These are phyloP conservation scores for Amylocystis lapponica DNA, from an alignment of 768 basidiomycete genomes.

Conservation along the genomic window DNA sequence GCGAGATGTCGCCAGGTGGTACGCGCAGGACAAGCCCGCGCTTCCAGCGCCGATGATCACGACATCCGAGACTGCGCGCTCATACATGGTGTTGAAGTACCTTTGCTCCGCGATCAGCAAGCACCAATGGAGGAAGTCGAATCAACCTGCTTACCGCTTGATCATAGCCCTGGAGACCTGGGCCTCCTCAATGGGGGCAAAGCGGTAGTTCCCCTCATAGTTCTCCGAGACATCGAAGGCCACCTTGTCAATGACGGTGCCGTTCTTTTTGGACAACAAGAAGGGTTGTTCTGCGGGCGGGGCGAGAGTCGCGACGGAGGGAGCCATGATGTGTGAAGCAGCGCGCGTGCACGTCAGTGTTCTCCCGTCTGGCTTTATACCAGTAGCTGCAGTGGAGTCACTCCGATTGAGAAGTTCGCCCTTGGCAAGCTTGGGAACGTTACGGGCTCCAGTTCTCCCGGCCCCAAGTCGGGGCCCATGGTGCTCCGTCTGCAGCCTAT, in stretches of 20 bases:
- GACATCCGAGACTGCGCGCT: constrained; percentile 69
- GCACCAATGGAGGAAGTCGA: neutral
- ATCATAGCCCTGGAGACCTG: constrained; percentile 77
- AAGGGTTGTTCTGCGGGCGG: constrained; percentile 14
- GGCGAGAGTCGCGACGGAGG: constrained; percentile 29
- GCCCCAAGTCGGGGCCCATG: too few species aligned
- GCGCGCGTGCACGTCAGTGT: neutral
- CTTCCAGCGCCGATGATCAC: constrained; percentile 70
- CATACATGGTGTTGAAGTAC: constrained; percentile 71
- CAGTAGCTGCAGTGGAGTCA: too few species aligned
- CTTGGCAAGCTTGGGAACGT: too few species aligned
- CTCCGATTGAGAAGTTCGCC: too few species aligned
- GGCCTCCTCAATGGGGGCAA: constrained; percentile 71
- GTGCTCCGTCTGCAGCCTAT: too few species aligned
- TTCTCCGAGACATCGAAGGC: constrained; percentile 41
- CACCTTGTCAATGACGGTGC: neutral
- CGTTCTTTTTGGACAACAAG: constrained; percentile 23
- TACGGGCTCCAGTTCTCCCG: too few species aligned
- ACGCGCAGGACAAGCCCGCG: constrained; percentile 67
- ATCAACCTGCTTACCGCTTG: constrained; percentile 40
- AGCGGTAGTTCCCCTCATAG: constrained; percentile 60
- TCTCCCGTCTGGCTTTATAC: neutral
- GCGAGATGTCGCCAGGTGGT: constrained; percentile 58
- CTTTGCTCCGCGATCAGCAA: constrained; percentile 26
- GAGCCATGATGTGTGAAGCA: constrained; percentile 26